Evolutionary conservation across 2,329 filamentous ascomycete genomes (phyloP).

Genomic region (Aspergillus candidus): DNA sequence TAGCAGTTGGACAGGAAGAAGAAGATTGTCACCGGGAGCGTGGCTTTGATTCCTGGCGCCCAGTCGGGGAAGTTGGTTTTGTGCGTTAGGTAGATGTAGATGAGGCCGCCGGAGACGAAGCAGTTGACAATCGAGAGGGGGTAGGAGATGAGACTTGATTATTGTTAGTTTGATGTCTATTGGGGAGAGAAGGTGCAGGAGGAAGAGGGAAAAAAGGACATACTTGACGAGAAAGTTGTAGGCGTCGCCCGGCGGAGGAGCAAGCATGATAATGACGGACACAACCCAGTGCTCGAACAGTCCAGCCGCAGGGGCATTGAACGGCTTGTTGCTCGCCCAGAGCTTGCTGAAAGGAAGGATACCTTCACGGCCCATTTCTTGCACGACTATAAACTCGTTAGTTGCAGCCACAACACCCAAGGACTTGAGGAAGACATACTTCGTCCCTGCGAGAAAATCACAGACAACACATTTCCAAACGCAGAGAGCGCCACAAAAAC

Average conservation of each 20-base stretch:
- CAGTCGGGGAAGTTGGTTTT: constrained; percentile 39
- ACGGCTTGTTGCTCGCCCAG: constrained; percentile 64
- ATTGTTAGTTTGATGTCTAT: not conserved
- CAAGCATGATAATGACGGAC: constrained; percentile 59
- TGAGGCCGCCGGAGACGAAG: constrained; percentile 46
- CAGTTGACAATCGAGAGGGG: constrained; percentile 45
- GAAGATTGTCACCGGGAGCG: constrained; percentile 46
- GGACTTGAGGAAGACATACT: no score
- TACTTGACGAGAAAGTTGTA: constrained; percentile 56
- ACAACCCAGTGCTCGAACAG: constrained; percentile 60
- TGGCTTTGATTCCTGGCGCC: constrained; percentile 46
- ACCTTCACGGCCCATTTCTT: constrained; percentile 64
- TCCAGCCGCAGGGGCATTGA: constrained; percentile 56
- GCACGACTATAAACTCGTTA: constrained; percentile 25
- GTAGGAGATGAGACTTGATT: constrained; percentile 32
- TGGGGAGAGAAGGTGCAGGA: no score
- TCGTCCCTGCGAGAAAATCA: constrained; percentile 46
- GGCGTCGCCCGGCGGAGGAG: constrained; percentile 60
- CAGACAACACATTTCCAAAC: constrained; percentile 56
- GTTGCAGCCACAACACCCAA: no score
- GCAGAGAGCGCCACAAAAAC: constrained; percentile 56
- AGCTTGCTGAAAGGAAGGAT: constrained; percentile 60
- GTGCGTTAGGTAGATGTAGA: constrained; percentile 42
- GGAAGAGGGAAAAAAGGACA: constrained; percentile 6
- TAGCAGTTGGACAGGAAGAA: constrained; percentile 51